Percentiles rank a stretch among this genome's conserved stretches.
Evolutionary conservation across 148 eudicot genomes (phyloP).

Genomic region (Agrostemma githago): DNA sequence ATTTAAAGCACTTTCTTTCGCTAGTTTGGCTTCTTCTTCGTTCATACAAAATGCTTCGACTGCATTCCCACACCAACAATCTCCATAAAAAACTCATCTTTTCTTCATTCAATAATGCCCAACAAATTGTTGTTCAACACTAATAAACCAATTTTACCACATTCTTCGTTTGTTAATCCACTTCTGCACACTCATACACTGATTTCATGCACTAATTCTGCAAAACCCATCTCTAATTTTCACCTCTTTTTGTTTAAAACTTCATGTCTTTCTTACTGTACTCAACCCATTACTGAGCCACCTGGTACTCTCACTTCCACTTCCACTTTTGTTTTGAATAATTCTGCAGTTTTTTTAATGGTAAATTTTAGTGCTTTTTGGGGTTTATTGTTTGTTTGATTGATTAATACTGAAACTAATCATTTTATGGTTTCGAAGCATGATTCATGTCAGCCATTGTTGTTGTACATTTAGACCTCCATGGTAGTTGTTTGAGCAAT

Average conservation of each 20-base stretch:
- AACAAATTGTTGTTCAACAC: background rate
- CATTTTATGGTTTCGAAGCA: no score
- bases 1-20: no score
- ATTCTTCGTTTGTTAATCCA: background rate
- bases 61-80: background rate
- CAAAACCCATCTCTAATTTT: slow-evolving; percentile 22
- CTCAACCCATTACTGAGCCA: slow-evolving; percentile 31
- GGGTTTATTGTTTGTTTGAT: background rate
- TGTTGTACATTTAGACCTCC: background rate
- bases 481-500: background rate
- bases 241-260: slow-evolving; percentile 15
- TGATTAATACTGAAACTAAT: no score
- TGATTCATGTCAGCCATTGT: no score
- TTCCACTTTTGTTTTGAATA: no score
- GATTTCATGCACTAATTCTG: slow-evolving; percentile 17
- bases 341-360: no score
- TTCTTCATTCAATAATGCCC: slow-evolving; percentile 13
- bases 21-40: no score
- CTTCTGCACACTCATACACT: slow-evolving; percentile 14
- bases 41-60: slow-evolving; percentile 20
- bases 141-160: background rate
- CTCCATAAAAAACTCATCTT: background rate
- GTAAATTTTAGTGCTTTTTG: background rate
- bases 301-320: slow-evolving; percentile 29
- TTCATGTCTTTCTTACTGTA: slow-evolving; percentile 26